Percentiles rank a stretch among this genome's conserved stretches.
Evolutionary conservation across 2,329 filamentous ascomycete species (phyloP).

Genomic region (Talaromyces pinophilus): DNA sequence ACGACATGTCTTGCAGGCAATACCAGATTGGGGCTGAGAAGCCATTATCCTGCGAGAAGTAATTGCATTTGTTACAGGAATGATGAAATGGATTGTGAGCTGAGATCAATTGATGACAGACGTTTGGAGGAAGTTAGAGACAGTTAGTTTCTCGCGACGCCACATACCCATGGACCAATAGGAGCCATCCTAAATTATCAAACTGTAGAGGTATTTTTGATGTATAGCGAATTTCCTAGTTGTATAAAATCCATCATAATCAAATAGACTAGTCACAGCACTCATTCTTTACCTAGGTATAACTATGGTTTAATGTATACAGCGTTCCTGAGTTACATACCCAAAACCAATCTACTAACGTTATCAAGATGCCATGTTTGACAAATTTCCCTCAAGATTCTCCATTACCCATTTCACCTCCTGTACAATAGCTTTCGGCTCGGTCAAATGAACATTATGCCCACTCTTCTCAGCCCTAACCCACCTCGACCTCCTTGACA

Average conservation of each 20-base stretch:
- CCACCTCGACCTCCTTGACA: slow-evolving; percentile 24
- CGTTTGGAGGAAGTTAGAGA: too few relatives aligned
- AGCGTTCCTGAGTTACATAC: neutral
- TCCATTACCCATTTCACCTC: slow-evolving; percentile 25
- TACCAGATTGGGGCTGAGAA: neutral
- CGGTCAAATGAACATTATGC: slow-evolving; percentile 26
- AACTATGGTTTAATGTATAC: neutral
- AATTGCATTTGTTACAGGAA: neutral
- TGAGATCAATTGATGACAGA: too few relatives aligned
- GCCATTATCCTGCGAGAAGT: neutral
- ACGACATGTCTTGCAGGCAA: slow-evolving; percentile 6
- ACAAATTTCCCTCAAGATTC: neutral
- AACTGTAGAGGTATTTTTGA: neutral
- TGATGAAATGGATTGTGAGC: neutral
- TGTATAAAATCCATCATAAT: neutral
- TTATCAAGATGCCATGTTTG: neutral
- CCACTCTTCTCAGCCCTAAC: slow-evolving; percentile 22
- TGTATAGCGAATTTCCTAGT: neutral
- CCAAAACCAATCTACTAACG: neutral
- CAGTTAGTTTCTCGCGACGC: too few relatives aligned
- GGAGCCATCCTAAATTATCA: neutral
- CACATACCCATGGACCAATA: neutral
- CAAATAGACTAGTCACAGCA: neutral
- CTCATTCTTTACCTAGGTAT: too few relatives aligned
- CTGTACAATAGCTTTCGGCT: slow-evolving; percentile 25